Percentiles rank a stretch among this genome's conserved stretches.
phyloP scores from a whole-genome alignment of 2,329 filamentous ascomycete species.

The Huntiella decipiens region DNA sequence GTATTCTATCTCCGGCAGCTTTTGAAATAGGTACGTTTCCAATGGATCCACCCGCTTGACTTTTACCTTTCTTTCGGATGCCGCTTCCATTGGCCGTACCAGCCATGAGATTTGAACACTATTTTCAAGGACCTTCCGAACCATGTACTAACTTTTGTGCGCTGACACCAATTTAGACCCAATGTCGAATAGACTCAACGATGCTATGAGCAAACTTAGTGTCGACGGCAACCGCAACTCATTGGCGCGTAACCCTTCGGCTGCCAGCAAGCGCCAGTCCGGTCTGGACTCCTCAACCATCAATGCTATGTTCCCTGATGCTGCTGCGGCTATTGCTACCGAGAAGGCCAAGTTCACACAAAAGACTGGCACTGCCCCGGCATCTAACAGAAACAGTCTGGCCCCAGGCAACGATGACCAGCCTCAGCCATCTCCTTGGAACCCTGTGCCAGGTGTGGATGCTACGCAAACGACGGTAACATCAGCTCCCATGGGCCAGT shows the following conservation, averaged over 20 bases:
- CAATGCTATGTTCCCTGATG: constrained; percentile 98
- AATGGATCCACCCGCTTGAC: background rate
- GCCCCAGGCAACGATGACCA: constrained; percentile 35
- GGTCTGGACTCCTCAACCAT: constrained; percentile 86
- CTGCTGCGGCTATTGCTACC: constrained; percentile 91
- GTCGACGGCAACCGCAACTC: constrained; percentile 78
- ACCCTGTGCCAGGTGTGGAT: constrained; percentile 27
- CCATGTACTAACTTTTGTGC: background rate
- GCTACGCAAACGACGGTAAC: constrained; percentile 55
- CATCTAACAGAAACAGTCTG: constrained; percentile 83
- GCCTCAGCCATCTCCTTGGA: constrained; percentile 62
- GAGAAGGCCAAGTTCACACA: constrained; percentile 97
- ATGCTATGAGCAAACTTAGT: constrained; percentile 90
- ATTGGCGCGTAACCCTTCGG: constrained; percentile 59
- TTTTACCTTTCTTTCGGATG: background rate
- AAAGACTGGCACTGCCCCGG: constrained; percentile 73
- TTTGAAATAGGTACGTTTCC: constrained; percentile 70
- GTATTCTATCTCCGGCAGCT: constrained; percentile 80
- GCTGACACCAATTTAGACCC: constrained; percentile 43
- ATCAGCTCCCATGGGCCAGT: constrained; percentile 82
- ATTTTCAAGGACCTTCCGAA: too few species aligned
- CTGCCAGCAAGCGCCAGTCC: constrained; percentile 70
- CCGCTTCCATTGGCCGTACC: background rate
- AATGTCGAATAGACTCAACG: constrained; percentile 87
- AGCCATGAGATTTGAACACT: background rate